phyloP scores from a whole-genome alignment of 192 early-diverging fungal genomes.

The Mortierella alpina region DNA sequence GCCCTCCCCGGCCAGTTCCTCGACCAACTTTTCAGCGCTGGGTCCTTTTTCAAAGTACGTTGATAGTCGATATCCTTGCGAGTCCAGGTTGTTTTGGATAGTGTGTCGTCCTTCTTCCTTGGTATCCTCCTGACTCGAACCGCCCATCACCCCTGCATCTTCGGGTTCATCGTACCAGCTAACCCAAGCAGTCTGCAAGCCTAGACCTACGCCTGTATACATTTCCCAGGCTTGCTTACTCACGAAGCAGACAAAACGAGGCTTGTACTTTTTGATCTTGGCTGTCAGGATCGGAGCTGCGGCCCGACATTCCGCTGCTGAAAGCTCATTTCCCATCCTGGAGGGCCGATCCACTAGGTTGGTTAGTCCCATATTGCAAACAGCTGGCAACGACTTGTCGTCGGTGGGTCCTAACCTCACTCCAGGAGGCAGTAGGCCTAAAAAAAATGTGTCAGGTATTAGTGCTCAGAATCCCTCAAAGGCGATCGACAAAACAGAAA shows the following conservation, averaged over 20 bases:
- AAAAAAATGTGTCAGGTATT: background rate
- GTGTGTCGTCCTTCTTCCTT: background rate
- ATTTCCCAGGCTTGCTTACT: slow-evolving; percentile 77
- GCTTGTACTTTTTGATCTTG: slow-evolving; percentile 70
- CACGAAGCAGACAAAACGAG: slow-evolving; percentile 74
- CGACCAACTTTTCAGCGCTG: slow-evolving; percentile 1
- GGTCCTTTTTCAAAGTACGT: slow-evolving; percentile 39
- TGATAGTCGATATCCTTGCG: slow-evolving; percentile 29
- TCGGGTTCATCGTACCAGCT: slow-evolving; percentile 36
- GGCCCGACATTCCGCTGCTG: slow-evolving; percentile 64
- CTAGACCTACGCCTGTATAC: slow-evolving; percentile 56
- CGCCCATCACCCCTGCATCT: background rate
- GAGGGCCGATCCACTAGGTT: slow-evolving; percentile 74
- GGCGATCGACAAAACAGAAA: background rate
- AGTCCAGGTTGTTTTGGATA: slow-evolving; percentile 40
- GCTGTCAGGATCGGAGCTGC: slow-evolving; percentile 68
- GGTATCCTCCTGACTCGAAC: background rate
- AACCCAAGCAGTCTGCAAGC: slow-evolving; percentile 42
- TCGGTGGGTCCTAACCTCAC: slow-evolving; percentile 61
- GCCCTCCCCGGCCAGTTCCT: slow-evolving; percentile 18
- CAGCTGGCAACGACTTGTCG: slow-evolving; percentile 58
- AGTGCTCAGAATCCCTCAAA: background rate
- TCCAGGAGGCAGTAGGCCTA: slow-evolving; percentile 56
- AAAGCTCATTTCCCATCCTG: slow-evolving; percentile 68
- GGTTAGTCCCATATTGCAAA: slow-evolving; percentile 71